These are phyloP conservation scores for cucumber (Cucumis sativus) DNA, from an alignment of 306 rosid species.

Conservation along the genomic window DNA sequence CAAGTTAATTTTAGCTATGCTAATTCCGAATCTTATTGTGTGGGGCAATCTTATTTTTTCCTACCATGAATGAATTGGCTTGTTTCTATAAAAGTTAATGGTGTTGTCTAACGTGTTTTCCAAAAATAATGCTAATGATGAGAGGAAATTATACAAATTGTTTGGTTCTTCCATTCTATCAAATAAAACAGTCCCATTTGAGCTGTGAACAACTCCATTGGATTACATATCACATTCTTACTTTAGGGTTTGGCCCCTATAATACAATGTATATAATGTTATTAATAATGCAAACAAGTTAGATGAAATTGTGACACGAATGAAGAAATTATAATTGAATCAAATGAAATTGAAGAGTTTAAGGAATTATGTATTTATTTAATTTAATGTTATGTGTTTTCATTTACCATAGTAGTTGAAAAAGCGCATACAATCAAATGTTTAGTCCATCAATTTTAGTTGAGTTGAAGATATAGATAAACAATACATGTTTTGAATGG, in stretches of 20 bases:
- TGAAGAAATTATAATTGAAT: too few relatives aligned
- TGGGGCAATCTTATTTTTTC: not conserved
- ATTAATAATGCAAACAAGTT: too few relatives aligned
- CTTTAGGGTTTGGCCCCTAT: not conserved
- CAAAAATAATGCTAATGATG: not conserved
- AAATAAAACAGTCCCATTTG: not conserved
- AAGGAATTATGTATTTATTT: too few relatives aligned
- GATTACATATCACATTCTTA: not conserved
- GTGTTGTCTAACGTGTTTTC: not conserved
- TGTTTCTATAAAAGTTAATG: not conserved
- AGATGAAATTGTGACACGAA: too few relatives aligned
- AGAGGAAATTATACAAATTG: not conserved
- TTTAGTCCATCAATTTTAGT: too few relatives aligned
- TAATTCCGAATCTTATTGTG: not conserved
- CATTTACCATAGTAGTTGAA: too few relatives aligned
- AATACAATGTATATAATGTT: too few relatives aligned
- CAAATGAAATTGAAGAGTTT: too few relatives aligned
- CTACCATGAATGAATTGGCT: not conserved
- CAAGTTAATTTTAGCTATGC: not conserved
- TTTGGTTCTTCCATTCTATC: not conserved
- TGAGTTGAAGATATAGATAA: too few relatives aligned
- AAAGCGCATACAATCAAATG: too few relatives aligned
- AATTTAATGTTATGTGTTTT: too few relatives aligned
- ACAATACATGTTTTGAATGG: too few relatives aligned
- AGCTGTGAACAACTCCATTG: not conserved